Conservation (phyloP, 441 rosid genomes). For the Syzygium malaccense region DNA sequence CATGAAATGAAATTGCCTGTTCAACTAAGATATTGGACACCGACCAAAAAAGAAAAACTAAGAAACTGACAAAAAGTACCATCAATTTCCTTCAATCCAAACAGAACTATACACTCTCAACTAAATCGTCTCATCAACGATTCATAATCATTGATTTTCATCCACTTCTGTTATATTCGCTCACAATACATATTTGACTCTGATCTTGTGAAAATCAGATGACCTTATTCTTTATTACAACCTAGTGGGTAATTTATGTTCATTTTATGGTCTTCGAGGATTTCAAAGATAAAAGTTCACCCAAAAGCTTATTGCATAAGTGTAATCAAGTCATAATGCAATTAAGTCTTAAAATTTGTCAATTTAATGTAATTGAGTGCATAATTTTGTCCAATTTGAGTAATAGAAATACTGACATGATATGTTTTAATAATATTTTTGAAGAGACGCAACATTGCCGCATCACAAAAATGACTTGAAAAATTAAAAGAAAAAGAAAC, state of each 20-base stretch:
- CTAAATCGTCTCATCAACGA: background rate
- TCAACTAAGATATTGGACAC: background rate
- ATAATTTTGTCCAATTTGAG: background rate
- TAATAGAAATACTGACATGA: too few relatives aligned
- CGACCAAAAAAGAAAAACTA: too few relatives aligned
- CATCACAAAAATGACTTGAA: too few relatives aligned
- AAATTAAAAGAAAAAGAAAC: too few relatives aligned
- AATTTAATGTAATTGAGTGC: background rate
- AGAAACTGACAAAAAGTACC: background rate
- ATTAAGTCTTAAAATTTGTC: background rate
- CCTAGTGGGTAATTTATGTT: background rate
- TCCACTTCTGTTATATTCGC: background rate
- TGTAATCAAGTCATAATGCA: rapidly evolving
- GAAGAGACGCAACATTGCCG: too few relatives aligned
- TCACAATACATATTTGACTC: too few relatives aligned
- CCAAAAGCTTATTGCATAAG: rapidly evolving
- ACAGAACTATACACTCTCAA: background rate
- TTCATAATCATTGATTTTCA: background rate
- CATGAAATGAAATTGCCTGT: background rate
- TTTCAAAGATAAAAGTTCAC: background rate
- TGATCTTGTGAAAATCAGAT: background rate
- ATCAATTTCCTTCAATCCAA: background rate
- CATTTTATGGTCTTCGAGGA: background rate
- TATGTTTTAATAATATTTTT: too few relatives aligned
- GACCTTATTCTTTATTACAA: background rate